Conservation (phyloP, 2,329 filamentous ascomycete species). For the Xylariaceae sp. region DNA sequence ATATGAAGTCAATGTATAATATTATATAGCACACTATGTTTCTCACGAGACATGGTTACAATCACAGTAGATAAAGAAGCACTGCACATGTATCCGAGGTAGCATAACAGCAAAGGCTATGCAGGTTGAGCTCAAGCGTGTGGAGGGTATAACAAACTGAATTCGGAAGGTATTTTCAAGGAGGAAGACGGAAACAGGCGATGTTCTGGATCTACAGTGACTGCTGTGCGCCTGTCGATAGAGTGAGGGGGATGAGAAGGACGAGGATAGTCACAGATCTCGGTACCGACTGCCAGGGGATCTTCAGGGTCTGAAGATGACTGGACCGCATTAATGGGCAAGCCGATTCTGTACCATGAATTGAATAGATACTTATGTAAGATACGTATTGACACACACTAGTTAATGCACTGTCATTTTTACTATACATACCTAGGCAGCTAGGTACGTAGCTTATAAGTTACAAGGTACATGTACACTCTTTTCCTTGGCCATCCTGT, state of each 20-base stretch:
- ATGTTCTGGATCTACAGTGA: slow-evolving; percentile 15
- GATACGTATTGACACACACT: too few species aligned
- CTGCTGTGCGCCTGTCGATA: neutral
- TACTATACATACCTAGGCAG: neutral
- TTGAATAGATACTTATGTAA: neutral
- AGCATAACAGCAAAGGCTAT: slow-evolving; percentile 9
- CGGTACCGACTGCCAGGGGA: neutral
- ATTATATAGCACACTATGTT: neutral
- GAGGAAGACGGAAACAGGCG: slow-evolving; percentile 8
- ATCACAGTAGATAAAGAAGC: slow-evolving; percentile 5
- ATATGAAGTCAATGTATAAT: neutral
- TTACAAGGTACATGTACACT: too few species aligned
- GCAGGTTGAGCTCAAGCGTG: slow-evolving; percentile 10
- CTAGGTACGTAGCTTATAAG: too few species aligned
- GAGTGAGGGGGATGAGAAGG: neutral
- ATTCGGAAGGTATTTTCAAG: slow-evolving; percentile 14
- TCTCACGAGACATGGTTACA: slow-evolving; percentile 7
- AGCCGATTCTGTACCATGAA: slow-evolving; percentile 3
- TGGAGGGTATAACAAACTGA: slow-evolving; percentile 10
- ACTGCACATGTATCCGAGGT: slow-evolving; percentile 10
- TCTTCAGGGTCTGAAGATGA: neutral
- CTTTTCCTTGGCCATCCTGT: slow-evolving; percentile 6
- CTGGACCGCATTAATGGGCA: slow-evolving; percentile 12
- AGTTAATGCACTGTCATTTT: neutral
- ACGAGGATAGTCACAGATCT: neutral